phyloP scores from a whole-genome alignment of 805 yeast species.

The Candida boleticola region DNA sequence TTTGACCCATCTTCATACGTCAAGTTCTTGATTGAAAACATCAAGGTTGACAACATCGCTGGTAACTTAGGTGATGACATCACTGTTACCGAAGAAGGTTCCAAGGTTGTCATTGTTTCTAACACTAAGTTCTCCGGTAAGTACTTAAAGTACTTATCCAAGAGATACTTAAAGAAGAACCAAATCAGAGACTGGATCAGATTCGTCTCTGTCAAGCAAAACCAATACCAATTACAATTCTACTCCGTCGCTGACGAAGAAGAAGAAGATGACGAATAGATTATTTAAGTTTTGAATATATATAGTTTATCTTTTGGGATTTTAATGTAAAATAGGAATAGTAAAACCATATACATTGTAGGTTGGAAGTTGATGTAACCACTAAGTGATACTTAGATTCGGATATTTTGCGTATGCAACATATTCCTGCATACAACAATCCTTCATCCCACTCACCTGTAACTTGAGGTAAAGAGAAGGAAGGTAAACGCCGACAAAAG shows the following conservation, averaged over 20 bases:
- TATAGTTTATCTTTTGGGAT: constrained; percentile 1
- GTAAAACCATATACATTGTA: not conserved
- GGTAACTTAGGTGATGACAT: constrained; percentile 97
- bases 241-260: constrained; percentile 95
- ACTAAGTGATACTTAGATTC: not conserved
- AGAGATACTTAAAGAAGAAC: constrained; percentile 99
- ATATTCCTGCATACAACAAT: too few species aligned
- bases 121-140: constrained; percentile 98
- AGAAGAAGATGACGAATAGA: constrained; percentile 86
- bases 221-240: constrained; percentile 97
- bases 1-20: constrained; percentile 97
- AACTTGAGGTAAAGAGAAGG: too few species aligned
- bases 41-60: constrained; percentile 95
- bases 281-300: constrained; percentile 14
- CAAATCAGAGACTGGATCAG: constrained; percentile 99
- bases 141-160: constrained; percentile 98
- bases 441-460: too few species aligned
- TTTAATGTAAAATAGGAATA: constrained; percentile 3
- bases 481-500: too few species aligned
- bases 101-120: constrained; percentile 86
- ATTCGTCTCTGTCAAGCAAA: constrained; percentile 92
- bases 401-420: not conserved
- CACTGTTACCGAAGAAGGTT: constrained; percentile 81
- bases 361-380: constrained; percentile 1
- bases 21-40: constrained; percentile 97